Percentiles rank a stretch among this genome's conserved stretches.
These are phyloP conservation scores for Albophoma yamanashiensis DNA, from an alignment of 2,329 filamentous ascomycete species.

Conservation along the genomic window DNA sequence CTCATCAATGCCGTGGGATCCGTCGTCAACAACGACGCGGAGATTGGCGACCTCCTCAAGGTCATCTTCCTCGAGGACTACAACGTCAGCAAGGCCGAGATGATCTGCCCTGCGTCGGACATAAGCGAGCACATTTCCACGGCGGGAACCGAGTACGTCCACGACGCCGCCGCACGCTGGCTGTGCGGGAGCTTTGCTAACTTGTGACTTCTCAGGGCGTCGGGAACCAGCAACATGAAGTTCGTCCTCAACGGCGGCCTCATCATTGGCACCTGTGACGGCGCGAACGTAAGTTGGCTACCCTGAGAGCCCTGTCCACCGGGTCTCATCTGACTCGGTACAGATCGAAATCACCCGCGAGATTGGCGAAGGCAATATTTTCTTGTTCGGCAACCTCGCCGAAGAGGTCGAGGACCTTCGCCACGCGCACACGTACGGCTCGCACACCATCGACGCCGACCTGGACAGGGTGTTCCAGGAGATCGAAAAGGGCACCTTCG, in stretches of 20 bases:
- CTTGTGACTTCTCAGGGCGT: conserved; percentile 32
- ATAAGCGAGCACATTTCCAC: conserved; percentile 98
- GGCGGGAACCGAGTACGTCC: conserved; percentile 72
- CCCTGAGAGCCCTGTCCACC: background rate
- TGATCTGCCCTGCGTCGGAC: conserved; percentile 88
- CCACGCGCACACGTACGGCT: conserved; percentile 76
- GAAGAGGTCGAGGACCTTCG: conserved; percentile 96
- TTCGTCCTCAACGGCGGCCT: conserved; percentile 95
- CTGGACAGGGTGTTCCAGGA: conserved; percentile 73
- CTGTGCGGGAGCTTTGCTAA: conserved; percentile 1
- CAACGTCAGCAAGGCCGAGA: conserved; percentile 98
- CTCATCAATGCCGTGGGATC: conserved; percentile 85
- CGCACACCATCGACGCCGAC: conserved; percentile 65
- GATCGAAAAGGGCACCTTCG: conserved; percentile 74
- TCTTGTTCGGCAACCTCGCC: conserved; percentile 91
- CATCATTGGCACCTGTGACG: conserved; percentile 96
- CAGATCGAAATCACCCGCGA: conserved; percentile 94
- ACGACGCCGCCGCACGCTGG: background rate
- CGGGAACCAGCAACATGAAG: conserved; percentile 98
- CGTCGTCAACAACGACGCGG: conserved; percentile 85
- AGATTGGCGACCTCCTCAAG: conserved; percentile 90
- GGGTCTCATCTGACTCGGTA: background rate
- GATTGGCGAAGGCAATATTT: conserved; percentile 94
- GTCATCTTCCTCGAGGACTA: conserved; percentile 97
- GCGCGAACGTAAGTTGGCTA: conserved; percentile 68